Conservation (phyloP, 441 rosid genomes). For the Brassica hybrid region DNA sequence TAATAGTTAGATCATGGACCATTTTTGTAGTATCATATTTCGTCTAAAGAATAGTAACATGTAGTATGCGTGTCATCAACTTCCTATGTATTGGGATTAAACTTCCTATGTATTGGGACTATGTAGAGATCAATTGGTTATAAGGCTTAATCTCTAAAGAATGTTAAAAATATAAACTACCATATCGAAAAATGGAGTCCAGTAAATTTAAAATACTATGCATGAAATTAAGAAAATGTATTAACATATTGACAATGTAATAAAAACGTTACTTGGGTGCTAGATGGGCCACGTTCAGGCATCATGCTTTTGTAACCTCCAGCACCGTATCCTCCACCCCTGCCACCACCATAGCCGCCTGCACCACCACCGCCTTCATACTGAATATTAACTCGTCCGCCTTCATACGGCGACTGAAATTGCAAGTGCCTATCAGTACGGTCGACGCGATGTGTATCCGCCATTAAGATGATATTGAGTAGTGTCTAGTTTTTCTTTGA, state of each 20-base stretch:
- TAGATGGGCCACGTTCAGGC: conserved; percentile 41
- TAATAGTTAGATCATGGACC: background rate
- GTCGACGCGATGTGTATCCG: conserved; percentile 49
- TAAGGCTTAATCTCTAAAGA: background rate
- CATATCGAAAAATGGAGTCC: background rate
- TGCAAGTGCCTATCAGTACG: conserved; percentile 54
- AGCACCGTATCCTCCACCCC: background rate
- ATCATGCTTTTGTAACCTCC: conserved; percentile 28
- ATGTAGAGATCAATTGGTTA: background rate
- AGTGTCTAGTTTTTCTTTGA: background rate
- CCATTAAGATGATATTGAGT: conserved; percentile 45
- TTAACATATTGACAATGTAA: background rate
- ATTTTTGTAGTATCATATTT: background rate
- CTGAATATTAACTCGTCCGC: conserved; percentile 29
- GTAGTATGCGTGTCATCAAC: background rate
- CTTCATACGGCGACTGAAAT: conserved; percentile 46
- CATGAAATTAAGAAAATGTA: background rate
- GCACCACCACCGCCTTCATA: conserved; percentile 28
- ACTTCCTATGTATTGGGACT: too few species aligned
- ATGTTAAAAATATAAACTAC: background rate
- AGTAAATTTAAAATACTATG: background rate
- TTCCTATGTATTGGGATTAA: background rate
- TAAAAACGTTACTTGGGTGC: conserved; percentile 34
- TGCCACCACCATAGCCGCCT: background rate
- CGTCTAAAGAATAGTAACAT: background rate